A percentile compares a stretch with the other conserved stretches of the same genome.
Evolutionary conservation across 441 rosid species (phyloP).

Genomic region (Euphorbia corollata): DNA sequence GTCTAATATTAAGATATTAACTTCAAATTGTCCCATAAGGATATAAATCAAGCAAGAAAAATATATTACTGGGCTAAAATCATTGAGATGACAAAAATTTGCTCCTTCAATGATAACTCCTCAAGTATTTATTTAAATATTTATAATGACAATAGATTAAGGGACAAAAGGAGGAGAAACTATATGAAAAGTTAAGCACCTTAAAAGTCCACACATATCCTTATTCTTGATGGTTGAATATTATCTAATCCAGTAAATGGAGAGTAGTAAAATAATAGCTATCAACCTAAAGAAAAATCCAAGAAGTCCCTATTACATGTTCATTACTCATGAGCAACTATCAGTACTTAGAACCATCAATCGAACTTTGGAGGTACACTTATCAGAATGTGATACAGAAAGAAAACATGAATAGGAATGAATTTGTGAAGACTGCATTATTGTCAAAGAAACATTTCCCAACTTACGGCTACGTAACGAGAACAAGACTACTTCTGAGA

Average conservation of each 20-base stretch:
- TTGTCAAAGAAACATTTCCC: background rate
- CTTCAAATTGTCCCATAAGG: background rate
- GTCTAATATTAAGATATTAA: background rate
- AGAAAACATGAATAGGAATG: background rate
- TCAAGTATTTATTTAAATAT: background rate
- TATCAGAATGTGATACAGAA: background rate
- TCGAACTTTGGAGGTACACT: background rate
- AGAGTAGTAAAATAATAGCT: background rate
- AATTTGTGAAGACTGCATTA: background rate
- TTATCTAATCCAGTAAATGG: background rate
- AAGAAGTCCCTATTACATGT: background rate
- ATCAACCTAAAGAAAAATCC: background rate
- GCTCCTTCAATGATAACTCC: background rate
- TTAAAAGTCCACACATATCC: background rate
- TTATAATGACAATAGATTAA: background rate
- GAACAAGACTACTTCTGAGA: background rate
- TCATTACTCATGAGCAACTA: background rate
- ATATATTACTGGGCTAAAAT: background rate
- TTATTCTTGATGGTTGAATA: background rate
- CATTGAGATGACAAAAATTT: background rate
- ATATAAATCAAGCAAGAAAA: background rate
- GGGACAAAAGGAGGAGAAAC: background rate
- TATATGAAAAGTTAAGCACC: background rate
- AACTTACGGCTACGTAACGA: background rate
- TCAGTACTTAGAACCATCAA: background rate